Evolutionary conservation across 1,284 basidiomycete genomes (phyloP).

Genomic region (Pseudozyma hubeiensis): DNA sequence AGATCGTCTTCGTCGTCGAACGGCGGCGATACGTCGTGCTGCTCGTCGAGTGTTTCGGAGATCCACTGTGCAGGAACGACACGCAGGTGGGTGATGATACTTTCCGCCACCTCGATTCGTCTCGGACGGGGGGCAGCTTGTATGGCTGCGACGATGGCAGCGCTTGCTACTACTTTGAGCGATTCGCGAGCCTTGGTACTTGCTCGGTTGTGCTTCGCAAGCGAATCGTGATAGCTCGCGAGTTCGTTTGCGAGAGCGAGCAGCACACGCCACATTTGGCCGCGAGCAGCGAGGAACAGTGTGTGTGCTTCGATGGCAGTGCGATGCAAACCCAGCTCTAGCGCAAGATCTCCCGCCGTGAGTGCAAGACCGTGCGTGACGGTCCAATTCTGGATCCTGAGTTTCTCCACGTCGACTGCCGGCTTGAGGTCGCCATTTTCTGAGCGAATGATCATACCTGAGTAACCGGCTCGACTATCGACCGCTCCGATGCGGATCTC

Average conservation of each 20-base stretch:
- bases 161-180: constrained; percentile 18
- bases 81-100: constrained; percentile 6
- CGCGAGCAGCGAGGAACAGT: constrained; percentile 31
- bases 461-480: constrained; percentile 28
- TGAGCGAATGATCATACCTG: constrained; percentile 18
- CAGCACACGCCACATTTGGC: constrained; percentile 40
- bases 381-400: constrained; percentile 42
- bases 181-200: neutral
- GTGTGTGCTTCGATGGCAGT: constrained; percentile 40
- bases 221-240: constrained; percentile 4
- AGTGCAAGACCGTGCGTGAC: constrained; percentile 35
- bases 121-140: constrained; percentile 22
- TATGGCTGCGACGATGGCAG: constrained; percentile 22
- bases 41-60: neutral
- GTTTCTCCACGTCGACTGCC: constrained; percentile 20
- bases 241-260: constrained; percentile 32
- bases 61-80: constrained; percentile 17
- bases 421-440: neutral
- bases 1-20: constrained; percentile 21
- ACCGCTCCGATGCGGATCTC: constrained; percentile 41
- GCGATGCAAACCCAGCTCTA: constrained; percentile 24
- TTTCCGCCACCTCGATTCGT: constrained; percentile 15
- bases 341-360: constrained; percentile 28
- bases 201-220: neutral
- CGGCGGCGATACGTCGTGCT: neutral